A percentile compares a stretch with the other conserved stretches of the same genome.
phyloP scores from a whole-genome alignment of 495 filamentous ascomycete species.

The Penicilliopsis zonata region DNA sequence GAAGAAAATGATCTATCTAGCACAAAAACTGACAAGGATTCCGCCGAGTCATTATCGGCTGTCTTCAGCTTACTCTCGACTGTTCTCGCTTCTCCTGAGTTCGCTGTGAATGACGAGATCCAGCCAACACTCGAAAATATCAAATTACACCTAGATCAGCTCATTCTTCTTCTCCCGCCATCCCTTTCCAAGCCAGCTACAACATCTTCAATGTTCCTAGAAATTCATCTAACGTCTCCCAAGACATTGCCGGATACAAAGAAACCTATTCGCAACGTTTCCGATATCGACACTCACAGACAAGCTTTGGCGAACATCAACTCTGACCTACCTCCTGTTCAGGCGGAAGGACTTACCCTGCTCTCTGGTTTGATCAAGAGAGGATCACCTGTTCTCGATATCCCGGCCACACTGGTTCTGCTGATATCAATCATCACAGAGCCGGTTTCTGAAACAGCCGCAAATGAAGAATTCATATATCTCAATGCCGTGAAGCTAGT shows the following conservation, averaged over 20 bases:
- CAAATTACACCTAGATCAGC: conserved; percentile 35
- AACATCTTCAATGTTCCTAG: conserved; percentile 43
- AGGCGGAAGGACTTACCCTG: conserved; percentile 65
- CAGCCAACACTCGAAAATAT: conserved; percentile 34
- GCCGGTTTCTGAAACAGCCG: conserved; percentile 13
- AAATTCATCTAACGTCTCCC: conserved; percentile 44
- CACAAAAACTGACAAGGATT: conserved; percentile 28
- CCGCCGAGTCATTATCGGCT: conserved; percentile 36
- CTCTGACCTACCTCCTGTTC: conserved; percentile 63
- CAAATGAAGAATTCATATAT: conserved; percentile 62
- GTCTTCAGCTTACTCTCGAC: conserved; percentile 58
- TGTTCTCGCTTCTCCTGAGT: conserved; percentile 50
- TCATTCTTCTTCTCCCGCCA: conserved; percentile 23
- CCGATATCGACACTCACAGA: conserved; percentile 59
- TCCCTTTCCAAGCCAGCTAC: conserved; percentile 26
- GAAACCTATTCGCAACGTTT: conserved; percentile 29
- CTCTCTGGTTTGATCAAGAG: conserved; percentile 51
- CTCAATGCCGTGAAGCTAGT: conserved; percentile 58
- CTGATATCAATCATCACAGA: conserved; percentile 56
- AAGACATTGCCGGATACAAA: conserved; percentile 27
- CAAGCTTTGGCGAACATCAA: conserved; percentile 64
- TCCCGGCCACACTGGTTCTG: conserved; percentile 53
- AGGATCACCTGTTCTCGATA: conserved; percentile 54
- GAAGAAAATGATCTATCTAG: conserved; percentile 6
- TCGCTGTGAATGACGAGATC: conserved; percentile 36